Conservation (phyloP, 345 rosid genomes). For the Brassica rapa region DNA sequence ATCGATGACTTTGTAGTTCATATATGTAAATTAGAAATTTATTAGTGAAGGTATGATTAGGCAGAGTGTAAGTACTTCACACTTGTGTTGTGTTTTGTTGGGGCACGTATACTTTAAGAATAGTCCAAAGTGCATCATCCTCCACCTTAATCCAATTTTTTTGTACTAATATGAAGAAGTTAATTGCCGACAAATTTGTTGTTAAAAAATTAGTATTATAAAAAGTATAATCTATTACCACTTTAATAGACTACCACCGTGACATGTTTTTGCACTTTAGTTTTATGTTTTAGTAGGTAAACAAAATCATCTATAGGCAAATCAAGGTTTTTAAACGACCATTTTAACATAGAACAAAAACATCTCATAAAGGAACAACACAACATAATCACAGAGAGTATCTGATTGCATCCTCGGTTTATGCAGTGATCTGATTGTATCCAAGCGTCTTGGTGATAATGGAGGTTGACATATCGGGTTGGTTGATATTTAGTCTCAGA, state of each 20-base stretch:
- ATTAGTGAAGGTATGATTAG: background rate
- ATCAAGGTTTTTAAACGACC: conserved; percentile 15
- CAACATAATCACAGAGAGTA: background rate
- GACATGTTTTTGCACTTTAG: background rate
- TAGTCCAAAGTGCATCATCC: conserved; percentile 22
- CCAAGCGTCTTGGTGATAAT: no score
- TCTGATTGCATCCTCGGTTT: no score
- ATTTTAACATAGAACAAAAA: background rate
- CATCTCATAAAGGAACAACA: background rate
- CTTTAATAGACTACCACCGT: conserved; percentile 10
- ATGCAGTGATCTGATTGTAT: no score
- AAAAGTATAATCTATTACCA: background rate
- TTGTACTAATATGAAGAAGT: conserved; percentile 17
- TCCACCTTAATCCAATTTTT: background rate
- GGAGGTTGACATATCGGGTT: no score
- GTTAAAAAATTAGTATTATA: background rate
- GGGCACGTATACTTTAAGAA: background rate
- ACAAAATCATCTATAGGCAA: conserved; percentile 18
- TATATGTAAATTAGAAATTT: background rate
- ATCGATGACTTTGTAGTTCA: background rate
- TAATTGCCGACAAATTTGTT: no score
- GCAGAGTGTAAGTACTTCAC: background rate
- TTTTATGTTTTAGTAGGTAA: conserved; percentile 11
- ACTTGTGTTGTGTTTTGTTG: background rate
- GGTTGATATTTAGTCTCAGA: background rate